These are phyloP conservation scores for Glycine soja DNA, from an alignment of 306 rosid species.

Conservation along the genomic window DNA sequence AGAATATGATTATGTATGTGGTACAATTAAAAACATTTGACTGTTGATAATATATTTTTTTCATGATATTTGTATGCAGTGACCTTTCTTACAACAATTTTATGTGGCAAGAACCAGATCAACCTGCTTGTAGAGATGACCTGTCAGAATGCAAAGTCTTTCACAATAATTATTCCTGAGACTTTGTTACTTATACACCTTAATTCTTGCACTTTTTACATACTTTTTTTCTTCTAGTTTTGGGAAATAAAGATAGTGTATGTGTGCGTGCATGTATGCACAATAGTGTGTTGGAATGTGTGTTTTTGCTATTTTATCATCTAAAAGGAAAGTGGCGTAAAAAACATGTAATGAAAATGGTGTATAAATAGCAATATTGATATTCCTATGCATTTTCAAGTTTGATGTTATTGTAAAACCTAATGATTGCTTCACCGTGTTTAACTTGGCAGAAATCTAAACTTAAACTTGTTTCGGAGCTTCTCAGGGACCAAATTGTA, in stretches of 20 bases:
- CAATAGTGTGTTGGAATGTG: background rate
- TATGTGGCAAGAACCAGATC: conserved; percentile 69
- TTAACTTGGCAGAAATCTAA: conserved; percentile 68
- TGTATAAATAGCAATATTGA: conserved; percentile 2
- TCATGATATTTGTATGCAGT: conserved; percentile 58
- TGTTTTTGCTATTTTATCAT: conserved; percentile 1
- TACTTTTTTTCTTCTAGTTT: conserved; percentile 35
- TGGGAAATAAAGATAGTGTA: conserved; percentile 10
- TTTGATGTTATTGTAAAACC: conserved; percentile 38
- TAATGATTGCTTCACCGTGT: conserved; percentile 33
- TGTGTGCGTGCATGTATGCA: background rate
- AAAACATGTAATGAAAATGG: background rate
- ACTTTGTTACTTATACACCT: conserved; percentile 1
- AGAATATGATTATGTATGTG: conserved; percentile 23
- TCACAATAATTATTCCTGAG: conserved; percentile 39
- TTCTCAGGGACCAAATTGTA: conserved; percentile 60
- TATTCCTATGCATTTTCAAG: conserved; percentile 6
- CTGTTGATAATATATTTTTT: conserved; percentile 22
- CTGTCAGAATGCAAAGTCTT: conserved; percentile 53
- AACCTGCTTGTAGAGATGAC: conserved; percentile 63
- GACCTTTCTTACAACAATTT: conserved; percentile 96
- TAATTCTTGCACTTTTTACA: conserved; percentile 11
- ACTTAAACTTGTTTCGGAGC: conserved; percentile 77
- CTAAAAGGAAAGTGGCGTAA: conserved; percentile 3
- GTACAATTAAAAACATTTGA: conserved; percentile 15